Base-by-base conservation (phyloP, 768 basidiomycete species). In the Phlegmacium glaucopus region DNA sequence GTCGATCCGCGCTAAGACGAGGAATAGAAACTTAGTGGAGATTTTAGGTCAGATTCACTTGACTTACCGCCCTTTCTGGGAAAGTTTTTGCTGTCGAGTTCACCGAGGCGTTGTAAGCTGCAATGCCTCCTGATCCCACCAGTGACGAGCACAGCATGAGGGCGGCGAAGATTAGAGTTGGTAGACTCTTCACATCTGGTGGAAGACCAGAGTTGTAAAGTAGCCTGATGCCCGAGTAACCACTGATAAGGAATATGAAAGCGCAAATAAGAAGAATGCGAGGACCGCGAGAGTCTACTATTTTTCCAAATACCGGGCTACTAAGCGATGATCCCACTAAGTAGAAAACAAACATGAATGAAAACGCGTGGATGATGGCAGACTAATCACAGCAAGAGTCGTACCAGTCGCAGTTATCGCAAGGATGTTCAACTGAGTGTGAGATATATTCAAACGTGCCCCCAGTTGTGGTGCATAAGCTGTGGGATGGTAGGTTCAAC, bases 391-490 rank as follows among this genome's bases (percentile, higher is more conserved):
- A 22, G 3, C 22, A 22, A 22, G 22, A 22, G 22, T 46, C 82
- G 49, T 57, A 90, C 87, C 61, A 55, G 86, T 90, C n/a, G 82
- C 87, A 1, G 83, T 85, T 13, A 87, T 69, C 13, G 80, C 91
- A 13, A 94, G 78, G 29, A 93, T 63, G 55, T 95, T 94, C 29
- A 91, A 71, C 48, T 87, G 80, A 0, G 92, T 94, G 44, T 94
- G 87, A 4, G 79, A 77, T 42, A 94, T 78, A 39, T 76, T 71
- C 13, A 95, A 76, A 34, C 82, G 78, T n/a, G 82, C 68, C 1
- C 87, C 89, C 6, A 95, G 77, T 61, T 95, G 92, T 0, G 93
- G 92, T 2, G 87, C 82, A 62, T 94, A 96, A 15, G 90, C 92
- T 84, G 45, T 18, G 28, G 38, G n/a, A n/a, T n/a, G n/a, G n/a